phyloP scores from a whole-genome alignment of 805 yeast species.

The Wickerhamomyces strasburgensis region DNA sequence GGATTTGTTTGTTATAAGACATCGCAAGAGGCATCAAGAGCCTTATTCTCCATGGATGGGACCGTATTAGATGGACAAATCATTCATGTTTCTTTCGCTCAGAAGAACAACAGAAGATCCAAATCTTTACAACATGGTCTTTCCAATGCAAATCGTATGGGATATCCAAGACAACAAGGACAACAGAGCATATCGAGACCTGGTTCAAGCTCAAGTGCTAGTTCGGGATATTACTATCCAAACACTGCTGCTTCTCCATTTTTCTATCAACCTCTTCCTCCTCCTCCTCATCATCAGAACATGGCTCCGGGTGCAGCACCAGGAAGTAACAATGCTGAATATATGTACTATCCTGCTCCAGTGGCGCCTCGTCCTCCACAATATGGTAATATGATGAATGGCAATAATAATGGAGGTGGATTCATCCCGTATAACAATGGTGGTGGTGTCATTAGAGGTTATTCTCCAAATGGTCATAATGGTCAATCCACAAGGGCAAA shows the following conservation, averaged over 20 bases:
- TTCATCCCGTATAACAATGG: neutral
- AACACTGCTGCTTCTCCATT: neutral
- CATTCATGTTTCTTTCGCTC: constrained; percentile 69
- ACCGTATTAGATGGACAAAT: constrained; percentile 45
- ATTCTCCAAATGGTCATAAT: neutral
- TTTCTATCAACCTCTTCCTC: no score
- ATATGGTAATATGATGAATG: neutral
- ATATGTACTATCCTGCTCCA: neutral
- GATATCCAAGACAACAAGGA: neutral
- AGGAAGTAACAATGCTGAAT: no score
- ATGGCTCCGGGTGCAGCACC: no score
- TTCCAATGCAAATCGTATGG: neutral
- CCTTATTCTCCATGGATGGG: constrained; percentile 62
- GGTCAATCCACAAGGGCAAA: no score
- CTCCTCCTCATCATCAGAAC: no score
- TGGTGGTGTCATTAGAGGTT: neutral
- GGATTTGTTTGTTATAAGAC: constrained; percentile 71
- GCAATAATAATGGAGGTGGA: neutral
- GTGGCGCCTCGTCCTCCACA: no score
- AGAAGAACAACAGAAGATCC: constrained; percentile 48
- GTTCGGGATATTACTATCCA: no score
- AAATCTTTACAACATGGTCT: neutral
- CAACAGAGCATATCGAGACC: neutral
- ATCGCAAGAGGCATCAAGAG: constrained; percentile 58
- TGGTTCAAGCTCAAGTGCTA: neutral